Evolutionary conservation across 2,329 filamentous ascomycete genomes (phyloP), one percentile per base, ranked within the genome.

Genomic region (Phoma sp.): DNA sequence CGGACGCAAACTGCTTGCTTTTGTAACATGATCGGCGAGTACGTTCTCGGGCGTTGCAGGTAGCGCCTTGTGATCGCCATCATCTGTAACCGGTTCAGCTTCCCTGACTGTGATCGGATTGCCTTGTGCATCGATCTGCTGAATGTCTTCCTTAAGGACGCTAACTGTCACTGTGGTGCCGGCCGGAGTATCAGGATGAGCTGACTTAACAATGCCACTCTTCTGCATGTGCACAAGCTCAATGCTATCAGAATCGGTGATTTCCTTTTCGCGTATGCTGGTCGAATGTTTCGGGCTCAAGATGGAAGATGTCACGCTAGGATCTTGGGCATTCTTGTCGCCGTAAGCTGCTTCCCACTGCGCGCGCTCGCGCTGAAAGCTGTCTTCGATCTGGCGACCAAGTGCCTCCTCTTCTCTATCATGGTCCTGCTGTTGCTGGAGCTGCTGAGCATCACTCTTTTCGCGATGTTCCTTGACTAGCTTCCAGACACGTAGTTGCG

Each of bases 401-500:
- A 89, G 81, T 36, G 86, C 85, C 51, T 87, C 85, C 68, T 96
- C 90, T 58, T 89, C 84, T 44, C 78, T 79, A 47, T 88, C 82
- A 52, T 86, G 75, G 50, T 83, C 81, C 74, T 87, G 82, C 65
- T 81, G 74, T 56, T 86, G 75, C 58, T 82, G 78, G n/a, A 78
- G 67, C 23, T 78, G 74, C n/a, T 76, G 69, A 22, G 73, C 74
- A 33, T 79, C 78, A 56, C 75, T 78, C 59, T 77, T 78, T 35
- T 75, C 74, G 30, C 80, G 74, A 50, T 79, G 78, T 52, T 81
- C 78, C 57, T 80, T 85, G 55, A 96, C 85, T 7, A 96, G 80
- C 58, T 86, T 91, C 92, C 92, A 97, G 11, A 97, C 78, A 65
- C 88, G 90, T 63, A 95, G 79, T 72, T 98, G 93, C 0, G 91